Evolutionary conservation across 176 grass and related monocot genomes (phyloP).

Genomic region (Paspalum notatum): DNA sequence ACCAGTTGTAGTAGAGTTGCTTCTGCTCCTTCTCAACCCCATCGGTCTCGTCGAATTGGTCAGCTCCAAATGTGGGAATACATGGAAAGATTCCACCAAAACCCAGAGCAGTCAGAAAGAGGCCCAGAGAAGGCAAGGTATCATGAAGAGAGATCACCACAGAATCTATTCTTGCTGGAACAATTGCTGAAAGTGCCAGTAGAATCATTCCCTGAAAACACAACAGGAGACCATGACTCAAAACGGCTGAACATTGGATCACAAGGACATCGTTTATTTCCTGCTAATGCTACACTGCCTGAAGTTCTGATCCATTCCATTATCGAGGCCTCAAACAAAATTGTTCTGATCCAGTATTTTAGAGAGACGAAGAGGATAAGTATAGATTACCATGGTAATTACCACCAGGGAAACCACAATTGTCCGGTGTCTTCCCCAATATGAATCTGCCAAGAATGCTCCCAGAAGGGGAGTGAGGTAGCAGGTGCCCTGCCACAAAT

Average conservation of each 20-base stretch:
- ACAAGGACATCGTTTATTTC: not conserved
- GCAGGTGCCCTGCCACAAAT: constrained; percentile 62
- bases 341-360: too few species aligned
- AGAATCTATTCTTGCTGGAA: constrained; percentile 12
- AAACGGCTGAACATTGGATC: not conserved
- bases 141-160: not conserved
- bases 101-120: constrained; percentile 67
- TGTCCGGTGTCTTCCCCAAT: constrained; percentile 61
- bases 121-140: constrained; percentile 48
- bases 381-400: constrained; percentile 23
- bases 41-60: constrained; percentile 69
- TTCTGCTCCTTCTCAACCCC: constrained; percentile 42
- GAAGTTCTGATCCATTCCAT: too few species aligned
- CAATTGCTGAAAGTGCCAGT: constrained; percentile 41
- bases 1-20: constrained; percentile 50
- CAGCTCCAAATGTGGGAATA: constrained; percentile 67
- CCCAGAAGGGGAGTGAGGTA: constrained; percentile 65
- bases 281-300: too few species aligned
- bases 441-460: constrained; percentile 74
- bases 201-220: constrained; percentile 39
- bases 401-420: constrained; percentile 46
- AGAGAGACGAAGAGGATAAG: too few species aligned
- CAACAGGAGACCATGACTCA: not conserved
- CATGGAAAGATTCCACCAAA: constrained; percentile 69
- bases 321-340: too few species aligned